phyloP scores from a whole-genome alignment of 306 rosid genomes.

The Vicia faba region DNA sequence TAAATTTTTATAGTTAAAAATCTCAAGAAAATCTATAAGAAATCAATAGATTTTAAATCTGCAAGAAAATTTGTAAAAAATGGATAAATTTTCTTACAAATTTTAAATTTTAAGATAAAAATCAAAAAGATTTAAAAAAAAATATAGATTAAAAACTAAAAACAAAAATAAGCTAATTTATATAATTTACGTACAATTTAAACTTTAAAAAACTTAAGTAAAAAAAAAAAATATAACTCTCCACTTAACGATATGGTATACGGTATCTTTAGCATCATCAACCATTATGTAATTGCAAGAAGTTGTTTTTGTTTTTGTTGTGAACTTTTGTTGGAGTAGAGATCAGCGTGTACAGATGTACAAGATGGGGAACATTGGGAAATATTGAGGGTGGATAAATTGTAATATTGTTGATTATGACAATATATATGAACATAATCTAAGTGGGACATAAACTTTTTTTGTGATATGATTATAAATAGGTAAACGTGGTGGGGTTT shows the following conservation, averaged over 20 bases:
- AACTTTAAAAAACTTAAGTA: too few relatives aligned
- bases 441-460: conserved; percentile 19
- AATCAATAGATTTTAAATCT: too few relatives aligned
- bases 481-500: conserved; percentile 16
- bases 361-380: neutral
- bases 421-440: conserved; percentile 29
- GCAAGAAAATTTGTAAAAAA: too few relatives aligned
- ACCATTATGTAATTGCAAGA: conserved; percentile 21
- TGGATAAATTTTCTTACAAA: too few relatives aligned
- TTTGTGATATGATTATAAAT: conserved; percentile 29
- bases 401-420: conserved; percentile 20
- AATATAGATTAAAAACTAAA: too few relatives aligned
- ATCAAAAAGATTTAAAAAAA: too few relatives aligned
- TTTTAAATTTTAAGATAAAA: too few relatives aligned
- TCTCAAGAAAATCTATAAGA: too few relatives aligned
- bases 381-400: neutral
- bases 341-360: neutral
- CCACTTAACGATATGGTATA: neutral
- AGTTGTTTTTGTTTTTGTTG: conserved; percentile 3
- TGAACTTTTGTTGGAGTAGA: conserved; percentile 30
- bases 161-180: too few relatives aligned
- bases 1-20: too few relatives aligned
- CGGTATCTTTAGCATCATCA: conserved; percentile 2
- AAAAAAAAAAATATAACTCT: neutral
- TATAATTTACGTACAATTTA: too few relatives aligned